A percentile compares a stretch with the other conserved stretches of the same genome.
phyloP scores from a whole-genome alignment of 768 basidiomycete genomes.

The Leccinum variicolor region DNA sequence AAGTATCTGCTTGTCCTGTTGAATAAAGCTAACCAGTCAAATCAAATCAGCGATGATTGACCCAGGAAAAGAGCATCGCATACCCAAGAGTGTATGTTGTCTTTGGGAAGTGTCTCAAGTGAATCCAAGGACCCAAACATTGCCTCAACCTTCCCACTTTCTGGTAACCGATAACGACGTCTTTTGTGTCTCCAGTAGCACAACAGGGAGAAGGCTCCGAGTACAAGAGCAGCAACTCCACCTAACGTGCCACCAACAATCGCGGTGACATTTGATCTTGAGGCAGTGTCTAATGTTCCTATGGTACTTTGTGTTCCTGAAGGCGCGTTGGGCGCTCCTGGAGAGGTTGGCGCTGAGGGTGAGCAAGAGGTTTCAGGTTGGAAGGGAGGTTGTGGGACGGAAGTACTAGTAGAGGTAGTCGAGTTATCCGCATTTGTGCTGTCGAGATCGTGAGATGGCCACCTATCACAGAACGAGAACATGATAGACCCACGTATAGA shows the following conservation, averaged over 20 bases:
- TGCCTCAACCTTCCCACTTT: not conserved
- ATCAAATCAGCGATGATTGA: not conserved
- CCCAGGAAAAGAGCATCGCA: not conserved
- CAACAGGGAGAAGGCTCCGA: not conserved
- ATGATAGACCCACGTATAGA: conserved; percentile 6
- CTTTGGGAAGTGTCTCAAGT: not conserved
- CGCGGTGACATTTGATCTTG: not conserved
- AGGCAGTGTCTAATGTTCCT: not conserved
- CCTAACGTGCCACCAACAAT: conserved; percentile 13
- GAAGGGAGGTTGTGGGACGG: not conserved
- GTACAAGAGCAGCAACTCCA: not conserved
- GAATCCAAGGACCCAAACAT: not conserved
- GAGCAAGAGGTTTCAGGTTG: not conserved
- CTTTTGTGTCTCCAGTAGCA: conserved; percentile 2
- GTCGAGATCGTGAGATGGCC: not conserved
- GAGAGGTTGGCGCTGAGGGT: not conserved
- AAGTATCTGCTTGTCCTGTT: not conserved
- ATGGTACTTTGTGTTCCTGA: not conserved
- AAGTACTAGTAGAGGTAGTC: not conserved
- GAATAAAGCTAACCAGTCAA: not conserved
- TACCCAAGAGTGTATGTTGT: not conserved
- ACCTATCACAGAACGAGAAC: not conserved
- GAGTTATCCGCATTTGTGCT: not conserved
- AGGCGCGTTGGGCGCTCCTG: not conserved
- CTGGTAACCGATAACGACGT: not conserved